phyloP scores from a whole-genome alignment of 1,284 basidiomycete genomes.

The Rhodotorula sp. region DNA sequence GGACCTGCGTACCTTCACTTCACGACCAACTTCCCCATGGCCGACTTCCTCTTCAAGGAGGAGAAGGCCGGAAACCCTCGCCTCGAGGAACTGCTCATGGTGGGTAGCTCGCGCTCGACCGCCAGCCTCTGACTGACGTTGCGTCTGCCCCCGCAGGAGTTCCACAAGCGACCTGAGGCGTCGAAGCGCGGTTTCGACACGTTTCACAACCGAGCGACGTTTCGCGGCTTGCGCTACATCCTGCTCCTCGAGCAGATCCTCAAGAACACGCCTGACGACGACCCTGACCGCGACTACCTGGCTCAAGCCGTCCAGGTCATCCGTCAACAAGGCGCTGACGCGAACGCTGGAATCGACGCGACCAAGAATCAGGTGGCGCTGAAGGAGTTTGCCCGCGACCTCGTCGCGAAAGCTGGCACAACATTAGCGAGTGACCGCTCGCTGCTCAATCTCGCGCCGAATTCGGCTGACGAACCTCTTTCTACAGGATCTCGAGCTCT shows the following conservation, averaged over 20 bases:
- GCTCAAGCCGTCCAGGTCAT: constrained; percentile 81
- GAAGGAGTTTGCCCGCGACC: constrained; percentile 75
- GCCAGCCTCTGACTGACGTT: background rate
- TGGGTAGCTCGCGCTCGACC: constrained; percentile 52
- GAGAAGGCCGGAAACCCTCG: constrained; percentile 78
- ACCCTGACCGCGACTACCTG: constrained; percentile 70
- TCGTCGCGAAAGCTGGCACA: constrained; percentile 64
- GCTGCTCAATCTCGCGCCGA: background rate
- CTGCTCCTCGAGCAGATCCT: constrained; percentile 77
- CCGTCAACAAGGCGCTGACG: constrained; percentile 65
- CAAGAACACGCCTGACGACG: constrained; percentile 64
- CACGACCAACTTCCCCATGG: constrained; percentile 77
- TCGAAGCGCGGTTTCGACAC: constrained; percentile 79
- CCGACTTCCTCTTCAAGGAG: constrained; percentile 80
- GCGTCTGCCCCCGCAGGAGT: constrained; percentile 55
- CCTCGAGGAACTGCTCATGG: constrained; percentile 84
- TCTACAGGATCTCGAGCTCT: constrained; percentile 72
- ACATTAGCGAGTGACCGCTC: constrained; percentile 11
- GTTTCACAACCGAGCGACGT: constrained; percentile 85
- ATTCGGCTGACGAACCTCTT: background rate
- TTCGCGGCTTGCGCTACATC: constrained; percentile 82
- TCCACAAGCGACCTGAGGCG: constrained; percentile 69
- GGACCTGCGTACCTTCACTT: constrained; percentile 80
- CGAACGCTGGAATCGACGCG: constrained; percentile 75
- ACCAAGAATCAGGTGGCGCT: constrained; percentile 82